Evolutionary conservation across 2,329 filamentous ascomycete genomes (phyloP).

Genomic region (Fusarium protoensiforme): DNA sequence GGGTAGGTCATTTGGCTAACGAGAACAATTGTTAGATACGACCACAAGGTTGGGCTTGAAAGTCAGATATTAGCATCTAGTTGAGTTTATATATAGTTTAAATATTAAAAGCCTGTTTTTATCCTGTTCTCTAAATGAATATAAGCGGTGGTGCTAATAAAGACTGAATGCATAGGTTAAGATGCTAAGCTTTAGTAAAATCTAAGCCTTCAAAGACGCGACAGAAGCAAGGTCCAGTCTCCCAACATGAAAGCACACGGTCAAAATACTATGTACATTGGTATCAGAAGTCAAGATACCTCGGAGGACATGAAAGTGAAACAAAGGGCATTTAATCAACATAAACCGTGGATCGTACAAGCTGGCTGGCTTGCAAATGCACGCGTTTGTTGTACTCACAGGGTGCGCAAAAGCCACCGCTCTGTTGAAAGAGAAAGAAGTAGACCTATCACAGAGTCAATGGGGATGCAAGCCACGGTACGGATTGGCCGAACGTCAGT

Average conservation of each 20-base stretch:
- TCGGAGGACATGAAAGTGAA: fast-evolving
- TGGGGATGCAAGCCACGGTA: fast-evolving
- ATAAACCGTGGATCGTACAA: fast-evolving
- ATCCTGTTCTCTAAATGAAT: neutral
- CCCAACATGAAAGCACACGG: too few relatives aligned
- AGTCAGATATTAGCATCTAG: neutral
- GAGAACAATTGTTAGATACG: neutral
- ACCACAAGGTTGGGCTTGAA: neutral
- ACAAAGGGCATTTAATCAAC: neutral
- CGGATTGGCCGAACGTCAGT: neutral
- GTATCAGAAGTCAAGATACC: too few relatives aligned
- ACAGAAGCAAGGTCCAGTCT: too few relatives aligned
- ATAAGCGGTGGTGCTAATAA: neutral
- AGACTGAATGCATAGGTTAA: fast-evolving
- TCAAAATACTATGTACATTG: too few relatives aligned
- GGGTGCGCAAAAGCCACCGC: neutral
- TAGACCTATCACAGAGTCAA: neutral
- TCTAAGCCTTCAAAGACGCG: too few relatives aligned
- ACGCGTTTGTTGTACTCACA: neutral
- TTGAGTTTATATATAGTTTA: neutral
- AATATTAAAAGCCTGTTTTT: fast-evolving
- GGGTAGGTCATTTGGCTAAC: neutral
- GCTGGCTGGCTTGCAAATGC: neutral
- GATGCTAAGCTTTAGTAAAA: too few relatives aligned
- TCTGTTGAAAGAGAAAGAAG: neutral